Evolutionary conservation across 1,284 basidiomycete genomes (phyloP).

Genomic region (Cystobasidiaceae sp.): DNA sequence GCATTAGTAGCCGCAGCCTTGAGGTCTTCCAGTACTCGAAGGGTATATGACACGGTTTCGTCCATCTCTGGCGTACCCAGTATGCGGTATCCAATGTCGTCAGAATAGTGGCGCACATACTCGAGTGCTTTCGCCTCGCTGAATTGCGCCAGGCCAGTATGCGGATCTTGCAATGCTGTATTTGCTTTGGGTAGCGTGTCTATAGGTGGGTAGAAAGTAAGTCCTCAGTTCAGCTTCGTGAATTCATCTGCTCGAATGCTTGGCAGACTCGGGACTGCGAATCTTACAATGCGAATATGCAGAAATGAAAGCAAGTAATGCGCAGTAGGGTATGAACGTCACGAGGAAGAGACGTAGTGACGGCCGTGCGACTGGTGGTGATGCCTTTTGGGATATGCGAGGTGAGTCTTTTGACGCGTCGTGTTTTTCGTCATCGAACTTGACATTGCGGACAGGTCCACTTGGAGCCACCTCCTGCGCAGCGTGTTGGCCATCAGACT

Average conservation of each 20-base stretch:
- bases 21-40: slow-evolving; percentile 60
- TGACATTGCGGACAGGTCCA: too few species aligned
- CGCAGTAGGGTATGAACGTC: too few species aligned
- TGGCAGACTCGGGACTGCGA: too few species aligned
- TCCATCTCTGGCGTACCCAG: slow-evolving; percentile 88
- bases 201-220: not conserved
- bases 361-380: too few species aligned
- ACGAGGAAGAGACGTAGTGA: too few species aligned
- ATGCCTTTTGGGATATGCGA: too few species aligned
- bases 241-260: not conserved
- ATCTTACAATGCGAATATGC: too few species aligned
- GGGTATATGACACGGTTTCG: slow-evolving; percentile 76
- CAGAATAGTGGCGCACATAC: slow-evolving; percentile 46
- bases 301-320: too few species aligned
- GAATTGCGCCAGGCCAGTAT: slow-evolving; percentile 21
- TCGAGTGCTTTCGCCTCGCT: slow-evolving; percentile 32
- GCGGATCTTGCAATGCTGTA: not conserved
- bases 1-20: slow-evolving; percentile 53
- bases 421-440: too few species aligned
- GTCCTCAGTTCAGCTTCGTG: not conserved
- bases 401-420: too few species aligned
- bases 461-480: too few species aligned
- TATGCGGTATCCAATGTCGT: slow-evolving; percentile 83
- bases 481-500: too few species aligned
- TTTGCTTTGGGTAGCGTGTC: slow-evolving; percentile 17